Base-by-base conservation (phyloP, 2,329 filamentous ascomycete genomes). In the Diaporthe sp. region DNA sequence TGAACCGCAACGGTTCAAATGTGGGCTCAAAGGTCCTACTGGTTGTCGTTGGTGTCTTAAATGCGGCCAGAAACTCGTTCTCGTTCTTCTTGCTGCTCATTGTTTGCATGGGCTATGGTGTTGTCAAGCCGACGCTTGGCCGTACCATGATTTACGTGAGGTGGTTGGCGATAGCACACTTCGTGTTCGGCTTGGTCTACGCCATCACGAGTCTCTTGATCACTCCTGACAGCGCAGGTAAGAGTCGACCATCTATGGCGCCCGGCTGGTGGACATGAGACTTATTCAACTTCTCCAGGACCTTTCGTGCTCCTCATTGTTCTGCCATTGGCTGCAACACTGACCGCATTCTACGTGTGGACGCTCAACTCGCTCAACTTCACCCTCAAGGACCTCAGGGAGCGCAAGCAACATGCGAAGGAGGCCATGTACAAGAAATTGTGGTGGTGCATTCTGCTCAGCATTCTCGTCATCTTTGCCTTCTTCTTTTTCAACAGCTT, bases 401-500 rank as follows among this genome's bases (percentile, higher is more conserved):
- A 98, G 80, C 93, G 97, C 77, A 98, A 98, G 85, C 97, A 99
- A 85, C 93, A 94, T 79, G 93, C 93, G 79, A 99, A 99, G 83
- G 95, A 96, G 63, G 84, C 91, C 84, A 99, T 99, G 97, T 99
- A 98, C 85, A 96, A 94, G 85, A 97, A 97, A 83, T 91, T 99
- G 19, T 99, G 97, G 96, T 99, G 96, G 96, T 96, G 95, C 82
- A 98, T 99, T 75, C 88, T 99, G 59, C 88, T 91, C 77, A 97
- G 94, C 82, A 97, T 99, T 81, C 86, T 98, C 65, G 94, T 98
- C 79, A 98, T 98, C 79, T 99, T 99, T 79, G 95, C 89, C 73
- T 99, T 99, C 87, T 98, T 99, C 88, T 98, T 99, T 87, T 92
- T 98, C 87, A 98, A 98, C 87, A 97, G 94, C 78, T 95, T 98